Base-by-base conservation (phyloP, 805 yeast genomes). In the Schwanniomyces sp. region DNA sequence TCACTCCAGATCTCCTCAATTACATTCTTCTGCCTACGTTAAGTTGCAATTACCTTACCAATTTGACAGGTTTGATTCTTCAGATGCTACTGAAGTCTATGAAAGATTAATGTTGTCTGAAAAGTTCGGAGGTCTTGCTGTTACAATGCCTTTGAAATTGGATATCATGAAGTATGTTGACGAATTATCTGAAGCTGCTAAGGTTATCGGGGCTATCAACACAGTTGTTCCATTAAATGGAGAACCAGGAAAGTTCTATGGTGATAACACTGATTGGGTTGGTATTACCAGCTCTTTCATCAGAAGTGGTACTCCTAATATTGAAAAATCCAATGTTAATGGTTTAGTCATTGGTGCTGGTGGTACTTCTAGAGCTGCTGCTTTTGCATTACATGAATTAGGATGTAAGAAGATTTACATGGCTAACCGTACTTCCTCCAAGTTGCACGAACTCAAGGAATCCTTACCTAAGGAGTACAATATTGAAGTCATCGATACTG, bases 291-390 rank as follows among this genome's bases (percentile, higher is more conserved):
- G 85, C 51, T 80, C 96, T 2, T 82, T 91, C 55, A 62, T 70
- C 16, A 67, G 77, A 50, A 75, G 76, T 48, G 96, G 96, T 34
- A 84, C 82, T 37, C 80, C 84, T 36, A 67, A 68, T 36, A 58
- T 62, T 48, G 64, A 62, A 18, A 60, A 56, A 49, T 57, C 59
- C 27, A 49, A 57, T 12, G 71, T 76, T 10, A 70, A 78, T 48
- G 97, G 97, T 28, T 70, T 91, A 49, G 86, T 94, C 40, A 75
- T 94, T 53, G 99, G 99, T 44, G 97, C 96, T 17, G 99, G 99
- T 37, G 99, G 99, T 39, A 91, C 99, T 24, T 85, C 97, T 0
- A 80, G 97, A 59, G 97, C 99, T 37, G 98, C 97, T 0, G 82
- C 88, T 12, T 91, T 80, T 64, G 97, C 99, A 1, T 75, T 94